These are phyloP conservation scores for Spergularia azorica DNA, from an alignment of 179 eudicot species.

Conservation along the genomic window DNA sequence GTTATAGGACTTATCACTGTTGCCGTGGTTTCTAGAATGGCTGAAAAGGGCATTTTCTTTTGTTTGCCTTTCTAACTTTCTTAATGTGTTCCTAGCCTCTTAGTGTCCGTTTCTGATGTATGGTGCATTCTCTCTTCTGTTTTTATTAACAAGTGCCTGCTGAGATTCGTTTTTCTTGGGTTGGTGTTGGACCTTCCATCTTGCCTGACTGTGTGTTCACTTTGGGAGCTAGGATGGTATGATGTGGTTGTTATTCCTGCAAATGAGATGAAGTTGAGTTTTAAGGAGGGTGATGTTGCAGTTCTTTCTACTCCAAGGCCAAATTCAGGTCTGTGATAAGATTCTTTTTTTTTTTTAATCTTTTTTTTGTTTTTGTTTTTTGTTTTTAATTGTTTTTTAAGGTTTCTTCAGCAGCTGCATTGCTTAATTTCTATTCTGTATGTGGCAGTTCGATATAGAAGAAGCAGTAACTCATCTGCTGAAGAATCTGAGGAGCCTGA, in stretches of 20 bases:
- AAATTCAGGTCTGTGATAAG: conserved; percentile 65
- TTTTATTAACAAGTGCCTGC: too few relatives aligned
- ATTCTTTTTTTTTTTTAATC: too few relatives aligned
- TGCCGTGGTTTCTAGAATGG: background rate
- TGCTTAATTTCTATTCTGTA: conserved; percentile 18
- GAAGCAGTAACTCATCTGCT: conserved; percentile 39
- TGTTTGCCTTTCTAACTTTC: background rate
- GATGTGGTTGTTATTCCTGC: conserved; percentile 81
- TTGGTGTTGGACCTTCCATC: background rate
- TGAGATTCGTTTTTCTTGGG: too few relatives aligned
- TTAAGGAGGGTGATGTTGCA: conserved; percentile 99
- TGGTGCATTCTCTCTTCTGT: too few relatives aligned
- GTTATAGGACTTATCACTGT: background rate
- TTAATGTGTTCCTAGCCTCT: background rate
- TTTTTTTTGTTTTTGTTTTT: too few relatives aligned
- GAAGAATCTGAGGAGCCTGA: conserved; percentile 71
- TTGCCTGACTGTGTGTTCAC: conserved; percentile 14
- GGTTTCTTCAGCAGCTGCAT: conserved; percentile 3
- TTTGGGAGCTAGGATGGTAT: conserved; percentile 74
- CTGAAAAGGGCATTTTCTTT: background rate
- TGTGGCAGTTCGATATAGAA: conserved; percentile 65
- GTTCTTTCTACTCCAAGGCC: conserved; percentile 88
- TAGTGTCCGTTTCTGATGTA: too few relatives aligned
- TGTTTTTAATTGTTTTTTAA: background rate
- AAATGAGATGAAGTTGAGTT: conserved; percentile 76